Conservation (phyloP, 2,329 filamentous ascomycete species). For the Cucurbitaria berberidis region DNA sequence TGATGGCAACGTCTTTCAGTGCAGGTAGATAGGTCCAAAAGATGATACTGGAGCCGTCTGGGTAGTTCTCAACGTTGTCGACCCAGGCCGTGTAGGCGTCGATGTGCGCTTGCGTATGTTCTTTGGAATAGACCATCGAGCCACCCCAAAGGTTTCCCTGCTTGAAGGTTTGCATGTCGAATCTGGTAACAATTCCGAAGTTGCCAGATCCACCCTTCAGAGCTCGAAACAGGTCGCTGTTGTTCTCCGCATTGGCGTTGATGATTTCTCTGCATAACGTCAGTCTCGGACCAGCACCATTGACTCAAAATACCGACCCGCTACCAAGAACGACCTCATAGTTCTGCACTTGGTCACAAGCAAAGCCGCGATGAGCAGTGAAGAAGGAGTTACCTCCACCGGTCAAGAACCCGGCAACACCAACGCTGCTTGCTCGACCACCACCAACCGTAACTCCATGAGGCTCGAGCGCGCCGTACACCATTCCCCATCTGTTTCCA, state of each 20-base stretch:
- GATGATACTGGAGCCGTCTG: constrained; percentile 26
- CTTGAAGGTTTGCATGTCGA: constrained; percentile 27
- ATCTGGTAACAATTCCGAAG: constrained; percentile 36
- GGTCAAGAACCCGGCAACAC: constrained; percentile 36
- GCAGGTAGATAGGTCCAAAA: constrained; percentile 31
- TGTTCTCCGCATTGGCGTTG: constrained; percentile 43
- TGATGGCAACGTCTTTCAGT: constrained; percentile 23
- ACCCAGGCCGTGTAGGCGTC: constrained; percentile 29
- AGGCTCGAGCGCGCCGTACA: constrained; percentile 37
- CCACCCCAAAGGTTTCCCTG: constrained; percentile 34
- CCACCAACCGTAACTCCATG: constrained; percentile 26
- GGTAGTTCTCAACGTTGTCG: constrained; percentile 32
- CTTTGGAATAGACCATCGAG: constrained; percentile 18
- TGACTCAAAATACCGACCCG: constrained; percentile 22
- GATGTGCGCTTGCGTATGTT: constrained; percentile 22
- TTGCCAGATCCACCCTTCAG: constrained; percentile 43
- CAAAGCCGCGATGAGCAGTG: constrained; percentile 28
- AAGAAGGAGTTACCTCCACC: constrained; percentile 40
- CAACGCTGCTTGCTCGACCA: constrained; percentile 32
- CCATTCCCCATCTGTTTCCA: constrained; percentile 42
- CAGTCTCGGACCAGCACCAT: not conserved
- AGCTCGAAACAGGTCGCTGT: constrained; percentile 48
- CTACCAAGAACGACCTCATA: constrained; percentile 48
- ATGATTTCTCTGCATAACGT: constrained; percentile 30
- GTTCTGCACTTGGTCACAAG: constrained; percentile 36